Evolutionary conservation across 2,329 filamentous ascomycete species (phyloP).

Genomic region (Xylaria sp.): DNA sequence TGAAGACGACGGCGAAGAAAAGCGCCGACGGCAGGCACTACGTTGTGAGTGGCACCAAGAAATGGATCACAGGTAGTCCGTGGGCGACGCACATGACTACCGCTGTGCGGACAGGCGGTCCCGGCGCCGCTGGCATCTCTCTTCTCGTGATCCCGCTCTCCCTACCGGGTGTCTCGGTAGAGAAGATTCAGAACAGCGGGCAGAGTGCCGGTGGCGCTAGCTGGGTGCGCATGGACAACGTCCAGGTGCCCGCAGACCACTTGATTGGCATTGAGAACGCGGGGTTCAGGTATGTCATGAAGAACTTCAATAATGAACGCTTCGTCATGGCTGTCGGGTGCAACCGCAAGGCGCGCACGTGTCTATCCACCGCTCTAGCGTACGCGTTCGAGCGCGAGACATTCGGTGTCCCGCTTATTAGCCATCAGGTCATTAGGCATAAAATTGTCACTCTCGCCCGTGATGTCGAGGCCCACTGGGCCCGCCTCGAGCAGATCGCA

Average conservation of each 20-base stretch:
- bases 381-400: constrained; percentile 64
- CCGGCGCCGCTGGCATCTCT: constrained; percentile 63
- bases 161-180: constrained; percentile 58
- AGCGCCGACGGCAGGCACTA: constrained; percentile 60
- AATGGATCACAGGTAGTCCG: constrained; percentile 72
- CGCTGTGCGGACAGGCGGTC: constrained; percentile 68
- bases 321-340: constrained; percentile 65
- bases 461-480: constrained; percentile 67
- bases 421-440: constrained; percentile 65
- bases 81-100: constrained; percentile 72
- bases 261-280: constrained; percentile 63
- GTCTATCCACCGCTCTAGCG: constrained; percentile 60
- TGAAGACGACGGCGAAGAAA: constrained; percentile 66
- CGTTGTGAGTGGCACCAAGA: constrained; percentile 71
- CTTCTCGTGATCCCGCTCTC: constrained; percentile 65
- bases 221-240: constrained; percentile 64
- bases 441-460: constrained; percentile 67
- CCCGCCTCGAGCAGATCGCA: constrained; percentile 68
- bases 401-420: constrained; percentile 65
- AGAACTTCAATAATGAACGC: constrained; percentile 66
- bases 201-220: constrained; percentile 72
- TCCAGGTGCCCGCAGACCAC: constrained; percentile 63
- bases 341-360: constrained; percentile 66
- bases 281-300: constrained; percentile 56
- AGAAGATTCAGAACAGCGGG: constrained; percentile 70